phyloP scores from a whole-genome alignment of 139 green algal species.

The Parachlorella kessleri region DNA sequence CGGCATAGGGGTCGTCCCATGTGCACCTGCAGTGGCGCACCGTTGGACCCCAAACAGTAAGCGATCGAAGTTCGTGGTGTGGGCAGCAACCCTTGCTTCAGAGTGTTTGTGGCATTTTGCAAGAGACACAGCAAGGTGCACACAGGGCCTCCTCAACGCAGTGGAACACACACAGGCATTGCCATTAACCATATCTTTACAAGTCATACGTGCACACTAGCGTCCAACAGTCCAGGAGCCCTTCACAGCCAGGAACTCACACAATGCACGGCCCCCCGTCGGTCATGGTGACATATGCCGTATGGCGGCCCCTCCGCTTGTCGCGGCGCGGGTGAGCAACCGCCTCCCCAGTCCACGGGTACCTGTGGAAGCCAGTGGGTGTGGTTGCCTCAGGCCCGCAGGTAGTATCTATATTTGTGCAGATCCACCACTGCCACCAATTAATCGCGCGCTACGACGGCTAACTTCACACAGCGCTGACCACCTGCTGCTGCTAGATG shows the following conservation, averaged over 20 bases:
- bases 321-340: conserved; percentile 42
- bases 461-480: no score
- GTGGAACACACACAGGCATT: not conserved
- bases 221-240: not conserved
- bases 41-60: not conserved
- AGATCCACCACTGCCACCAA: no score
- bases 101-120: not conserved
- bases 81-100: no score
- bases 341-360: conserved; percentile 32
- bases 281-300: conserved; percentile 10
- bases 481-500: no score
- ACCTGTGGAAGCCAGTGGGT: not conserved
- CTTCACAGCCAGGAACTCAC: conserved; percentile 1
- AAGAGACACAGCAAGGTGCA: not conserved
- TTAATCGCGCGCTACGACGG: no score
- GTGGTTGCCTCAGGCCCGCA: no score
- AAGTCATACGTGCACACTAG: not conserved
- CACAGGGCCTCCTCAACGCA: not conserved
- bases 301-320: conserved; percentile 47
- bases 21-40: not conserved
- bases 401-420: no score
- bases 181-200: no score
- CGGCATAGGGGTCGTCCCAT: conserved; percentile 30
- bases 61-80: not conserved
- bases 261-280: conserved; percentile 14